Evolutionary conservation across 2,329 filamentous ascomycete species (phyloP), one percentile per base, ranked within the genome.

Genomic region (Botrytis sinoallii): DNA sequence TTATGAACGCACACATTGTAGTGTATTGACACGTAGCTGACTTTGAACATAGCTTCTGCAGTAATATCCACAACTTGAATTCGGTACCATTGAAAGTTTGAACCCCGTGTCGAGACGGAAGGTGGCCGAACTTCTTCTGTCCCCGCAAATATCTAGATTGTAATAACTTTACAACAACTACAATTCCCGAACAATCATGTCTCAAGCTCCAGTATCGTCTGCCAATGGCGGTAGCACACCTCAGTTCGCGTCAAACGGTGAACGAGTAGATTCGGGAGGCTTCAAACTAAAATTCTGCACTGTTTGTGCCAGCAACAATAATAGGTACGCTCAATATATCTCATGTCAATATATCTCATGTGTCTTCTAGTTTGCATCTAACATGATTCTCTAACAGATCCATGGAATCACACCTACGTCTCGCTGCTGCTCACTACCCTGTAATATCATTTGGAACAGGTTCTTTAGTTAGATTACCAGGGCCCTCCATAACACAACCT

Each of bases 241-340:
- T 57, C 74, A 74, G 32, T 40, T 69, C n/a, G 5, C 72, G 52
- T 71, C 76, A 29, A 79, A 79, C 71, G 77, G 75, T 46, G 76
- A 77, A 63, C 72, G 75, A 12, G 70, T 60, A 74, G 79, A 81
- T 71, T 74, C 75, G 68, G 77, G 75, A n/a, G 89, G 87, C 70
- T 97, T 91, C 87, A 97, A 96, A 84, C 88, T 99, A 75, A 97
- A 93, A 81, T 98, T 98, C 84, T 98, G 95, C 86, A 98, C 96
- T 4, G 95, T 99, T n/a, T 99, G 96, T 84, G 96, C 96, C 12
- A 97, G 94, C 80, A 99, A 99, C 80, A 94, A 99, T 83, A 99
- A 99, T 81, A 91, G 96, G 90, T 97, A 86, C 76, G 87, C 80
- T 64, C 71, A 72, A 40, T 52, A 66, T 16, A 61, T 57, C 55